A percentile compares a stretch with the other conserved stretches of the same genome.
Evolutionary conservation across 257 asterid genomes (phyloP).

Genomic region (Solanum commersonii): DNA sequence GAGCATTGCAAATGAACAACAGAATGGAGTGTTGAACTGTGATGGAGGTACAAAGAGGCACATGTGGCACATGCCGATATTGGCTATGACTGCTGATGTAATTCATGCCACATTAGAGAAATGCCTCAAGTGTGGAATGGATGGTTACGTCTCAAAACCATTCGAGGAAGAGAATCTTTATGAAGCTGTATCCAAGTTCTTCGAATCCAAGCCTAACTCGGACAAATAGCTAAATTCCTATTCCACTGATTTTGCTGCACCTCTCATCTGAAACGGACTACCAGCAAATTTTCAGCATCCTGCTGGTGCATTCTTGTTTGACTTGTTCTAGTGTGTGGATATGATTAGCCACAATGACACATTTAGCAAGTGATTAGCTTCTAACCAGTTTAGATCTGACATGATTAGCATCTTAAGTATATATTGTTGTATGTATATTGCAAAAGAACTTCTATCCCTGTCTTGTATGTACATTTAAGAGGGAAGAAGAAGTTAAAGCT

Average conservation of each 20-base stretch:
- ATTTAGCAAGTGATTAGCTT: not conserved
- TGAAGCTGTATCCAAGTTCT: constrained; percentile 71
- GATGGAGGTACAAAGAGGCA: constrained; percentile 1
- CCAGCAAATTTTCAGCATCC: constrained; percentile 30
- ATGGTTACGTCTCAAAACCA: constrained; percentile 85
- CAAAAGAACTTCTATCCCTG: constrained; percentile 4
- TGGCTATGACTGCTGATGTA: constrained; percentile 96
- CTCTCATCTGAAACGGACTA: not conserved
- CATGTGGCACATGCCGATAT: constrained; percentile 65
- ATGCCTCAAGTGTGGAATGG: constrained; percentile 75
- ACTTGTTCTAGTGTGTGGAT: not conserved
- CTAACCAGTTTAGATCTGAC: constrained; percentile 2
- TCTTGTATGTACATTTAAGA: constrained; percentile 12
- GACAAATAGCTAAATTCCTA: constrained; percentile 3
- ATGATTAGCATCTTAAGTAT: constrained; percentile 5
- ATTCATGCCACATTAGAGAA: constrained; percentile 73
- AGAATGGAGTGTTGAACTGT: constrained; percentile 11
- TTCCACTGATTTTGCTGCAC: not conserved
- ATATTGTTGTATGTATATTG: not conserved
- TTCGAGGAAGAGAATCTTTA: constrained; percentile 78
- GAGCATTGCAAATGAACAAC: constrained; percentile 26
- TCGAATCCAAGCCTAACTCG: constrained; percentile 27
- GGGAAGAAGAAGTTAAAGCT: constrained; percentile 8
- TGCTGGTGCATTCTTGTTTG: constrained; percentile 20
- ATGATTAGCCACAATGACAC: not conserved